Evolutionary conservation across 345 rosid genomes (phyloP), one percentile per base, ranked within the genome.

Genomic region (Leavenworthia alabamica): DNA sequence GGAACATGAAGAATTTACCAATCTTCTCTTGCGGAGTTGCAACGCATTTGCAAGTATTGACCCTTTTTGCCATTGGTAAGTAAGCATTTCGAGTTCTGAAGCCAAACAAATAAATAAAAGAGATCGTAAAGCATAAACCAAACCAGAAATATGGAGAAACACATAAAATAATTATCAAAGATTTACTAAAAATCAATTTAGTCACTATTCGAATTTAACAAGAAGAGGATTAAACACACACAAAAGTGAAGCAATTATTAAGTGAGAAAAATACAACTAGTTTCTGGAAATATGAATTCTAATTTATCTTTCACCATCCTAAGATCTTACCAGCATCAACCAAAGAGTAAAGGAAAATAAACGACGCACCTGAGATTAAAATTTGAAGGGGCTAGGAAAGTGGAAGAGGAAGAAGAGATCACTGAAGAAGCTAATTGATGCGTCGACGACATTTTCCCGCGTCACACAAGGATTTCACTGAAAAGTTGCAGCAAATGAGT

Each of bases 21-120:
- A 59, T 64, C 61, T 65, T 64, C 0, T 72, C 75, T 51, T 72
- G 75, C n/a, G 71, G 75, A 1, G 75, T 64, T 5, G 66, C 71
- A 14, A 58, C 71, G 36, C 75, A 72, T 58, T 64, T 72, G 71
- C 75, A 71, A 3, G 31, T 33, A 44, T 50, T 58, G 66, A 64
- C 61, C 36, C 71, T 39, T 59, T 72, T 72, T 0, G 66, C 12
- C 62, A 58, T 33, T 2, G 75, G 66, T 51, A 64, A 58, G 53
- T 14, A 24, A 64, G 23, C 75, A 64, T 57, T 57, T 42, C 70
- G 70, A 64, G 29, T 1, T 72, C 75, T 71, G 70, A 40, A 70
- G 5, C 39, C n/a, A 9, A 4, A 37, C 43, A 15, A 10, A 5
- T 36, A 51, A 10, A 5, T 36, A 51, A 2, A 5, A 3, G 6